phyloP scores from a whole-genome alignment of 495 filamentous ascomycete species.

The Hypomontagnella submonticulosa region DNA sequence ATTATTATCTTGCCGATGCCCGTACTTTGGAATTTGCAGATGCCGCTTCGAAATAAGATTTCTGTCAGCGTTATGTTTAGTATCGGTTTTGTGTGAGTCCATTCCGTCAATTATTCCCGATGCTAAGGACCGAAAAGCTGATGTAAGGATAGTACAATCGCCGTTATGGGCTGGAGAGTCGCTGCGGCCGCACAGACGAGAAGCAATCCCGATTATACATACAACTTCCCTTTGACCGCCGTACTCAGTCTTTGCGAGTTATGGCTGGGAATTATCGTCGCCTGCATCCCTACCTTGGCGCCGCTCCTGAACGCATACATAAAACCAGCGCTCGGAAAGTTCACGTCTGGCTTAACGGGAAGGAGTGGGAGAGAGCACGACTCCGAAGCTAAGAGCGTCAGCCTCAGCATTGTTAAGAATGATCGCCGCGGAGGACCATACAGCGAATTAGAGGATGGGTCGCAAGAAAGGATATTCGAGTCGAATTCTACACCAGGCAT shows the following conservation, averaged over 20 bases:
- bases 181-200: background rate
- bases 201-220: background rate
- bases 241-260: background rate
- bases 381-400: background rate
- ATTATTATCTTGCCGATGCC: constrained; percentile 4
- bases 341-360: background rate
- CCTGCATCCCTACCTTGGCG: constrained; percentile 2
- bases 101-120: background rate
- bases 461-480: background rate
- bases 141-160: background rate
- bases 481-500: background rate
- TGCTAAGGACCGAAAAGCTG: background rate
- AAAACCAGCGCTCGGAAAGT: background rate
- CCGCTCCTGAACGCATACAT: constrained; percentile 1
- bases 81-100: constrained; percentile 3
- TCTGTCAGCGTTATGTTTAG: constrained; percentile 11
- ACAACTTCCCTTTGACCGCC: background rate
- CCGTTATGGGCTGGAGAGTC: constrained; percentile 5
- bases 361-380: background rate
- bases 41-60: constrained; percentile 9
- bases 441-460: background rate
- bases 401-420: background rate
- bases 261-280: constrained; percentile 7
- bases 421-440: background rate
- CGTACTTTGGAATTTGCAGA: background rate